Evolutionary conservation across 169 alveolate genomes (phyloP), one percentile per base, ranked within the genome.

Genomic region (Plasmodium coatneyi): DNA sequence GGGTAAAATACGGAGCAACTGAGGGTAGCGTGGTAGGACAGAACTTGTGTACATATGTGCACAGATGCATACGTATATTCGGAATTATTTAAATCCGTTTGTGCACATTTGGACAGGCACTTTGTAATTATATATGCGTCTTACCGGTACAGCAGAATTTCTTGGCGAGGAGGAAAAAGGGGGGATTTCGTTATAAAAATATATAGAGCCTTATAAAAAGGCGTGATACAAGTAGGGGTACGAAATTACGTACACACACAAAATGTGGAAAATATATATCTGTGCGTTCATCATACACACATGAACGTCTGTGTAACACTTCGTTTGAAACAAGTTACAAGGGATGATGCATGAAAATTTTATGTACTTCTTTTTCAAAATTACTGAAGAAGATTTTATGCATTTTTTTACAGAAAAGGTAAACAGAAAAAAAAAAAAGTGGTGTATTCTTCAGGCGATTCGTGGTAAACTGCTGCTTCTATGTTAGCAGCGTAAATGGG

Each of bases 381-480:
- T 16, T 16, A 81, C 7, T 81, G 54, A 81, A 78, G 39, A 49
- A 19, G 34, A 66, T 66, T 81, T 66, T 81, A 81, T 81, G 54
- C 89, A 81, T 80, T 54, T 28, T 22, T 81, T 52, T 32, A 81
- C 79, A 81, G 66, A 81, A 81, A 16, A 56, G 34, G 5, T 19
- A 5, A 81, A 81, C 56, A 30, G 10, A 81, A 81, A 81, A 28
- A 22, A 28, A 46, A 46, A 28, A 41, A 80, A 46, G 19, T 46
- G 56, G 52, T 80, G 7, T 34, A n/a, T 46, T 41, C 46, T 41
- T 41, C 46, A 10, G 36, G 16, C 41, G 71, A 80, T 41, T 46
- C 19, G 34, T 25, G 12, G 3, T 66, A 28, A 66, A 66, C 34
- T 66, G 28, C 16, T 7, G 76, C 76, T 66, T 66, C n/a, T 34